A percentile compares a stretch with the other conserved stretches of the same genome.
Evolutionary conservation across 768 basidiomycete genomes (phyloP).

Genomic region (Cubamyces lactineus): DNA sequence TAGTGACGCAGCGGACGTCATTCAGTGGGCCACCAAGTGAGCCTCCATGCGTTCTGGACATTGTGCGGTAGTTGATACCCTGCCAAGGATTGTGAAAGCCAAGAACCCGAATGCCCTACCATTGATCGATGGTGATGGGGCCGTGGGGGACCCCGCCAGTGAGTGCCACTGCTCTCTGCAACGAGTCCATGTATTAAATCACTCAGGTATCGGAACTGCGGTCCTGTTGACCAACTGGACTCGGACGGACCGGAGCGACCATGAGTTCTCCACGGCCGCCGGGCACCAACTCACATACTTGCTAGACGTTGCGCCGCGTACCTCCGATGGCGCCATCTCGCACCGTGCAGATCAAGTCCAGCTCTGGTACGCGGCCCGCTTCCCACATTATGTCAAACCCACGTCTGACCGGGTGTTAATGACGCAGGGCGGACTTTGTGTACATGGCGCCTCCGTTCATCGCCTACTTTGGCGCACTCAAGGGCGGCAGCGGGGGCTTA

Average conservation of each 20-base stretch:
- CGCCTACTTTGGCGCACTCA: constrained; percentile 62
- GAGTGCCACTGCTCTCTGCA: constrained; percentile 22
- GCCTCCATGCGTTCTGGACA: constrained; percentile 16
- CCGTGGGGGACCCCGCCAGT: constrained; percentile 67
- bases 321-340: constrained; percentile 59
- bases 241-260: constrained; percentile 37
- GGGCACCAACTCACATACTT: constrained; percentile 52
- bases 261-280: constrained; percentile 47
- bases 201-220: constrained; percentile 52
- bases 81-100: constrained; percentile 40
- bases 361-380: constrained; percentile 44
- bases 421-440: constrained; percentile 55
- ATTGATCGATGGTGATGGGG: constrained; percentile 50
- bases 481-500: constrained; percentile 40
- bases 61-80: background rate
- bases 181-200: background rate
- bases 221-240: constrained; percentile 60
- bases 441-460: constrained; percentile 71
- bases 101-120: constrained; percentile 44
- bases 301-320: constrained; percentile 46
- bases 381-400: background rate
- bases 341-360: constrained; percentile 57
- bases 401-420: background rate
- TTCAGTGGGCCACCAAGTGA: constrained; percentile 45
- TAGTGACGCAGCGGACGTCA: constrained; percentile 43